A percentile compares a stretch with the other conserved stretches of the same genome.
Evolutionary conservation across 2,329 filamentous ascomycete species (phyloP).

Genomic region (Fusarium odoratissimum): DNA sequence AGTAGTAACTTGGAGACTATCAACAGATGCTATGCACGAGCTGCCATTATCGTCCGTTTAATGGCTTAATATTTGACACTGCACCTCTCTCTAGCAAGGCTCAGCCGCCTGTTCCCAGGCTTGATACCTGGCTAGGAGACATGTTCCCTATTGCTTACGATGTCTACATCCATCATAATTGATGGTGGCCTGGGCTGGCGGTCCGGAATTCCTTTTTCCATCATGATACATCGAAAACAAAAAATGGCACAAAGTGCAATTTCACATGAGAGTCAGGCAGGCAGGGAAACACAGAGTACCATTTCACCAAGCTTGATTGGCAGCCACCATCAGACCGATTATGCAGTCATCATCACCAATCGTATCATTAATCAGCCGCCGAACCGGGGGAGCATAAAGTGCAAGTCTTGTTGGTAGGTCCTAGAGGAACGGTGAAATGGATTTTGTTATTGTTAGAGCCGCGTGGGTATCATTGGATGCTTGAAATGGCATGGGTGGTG

Average conservation of each 20-base stretch:
- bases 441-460: neutral
- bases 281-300: fast-evolving
- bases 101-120: neutral
- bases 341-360: neutral
- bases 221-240: neutral
- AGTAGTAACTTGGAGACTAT: neutral
- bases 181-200: neutral
- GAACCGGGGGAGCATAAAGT: neutral
- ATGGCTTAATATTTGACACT: neutral
- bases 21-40: neutral
- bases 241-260: neutral
- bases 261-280: neutral
- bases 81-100: neutral
- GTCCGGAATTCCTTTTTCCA: neutral
- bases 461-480: neutral
- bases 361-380: neutral
- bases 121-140: too few species aligned
- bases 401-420: neutral
- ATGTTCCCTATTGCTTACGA: neutral
- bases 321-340: fast-evolving
- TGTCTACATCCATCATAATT: neutral
- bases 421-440: neutral
- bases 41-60: too few species aligned
- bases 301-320: neutral
- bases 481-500: neutral